Evolutionary conservation across 768 basidiomycete genomes (phyloP).

Genomic region (Auriscalpium orientale): DNA sequence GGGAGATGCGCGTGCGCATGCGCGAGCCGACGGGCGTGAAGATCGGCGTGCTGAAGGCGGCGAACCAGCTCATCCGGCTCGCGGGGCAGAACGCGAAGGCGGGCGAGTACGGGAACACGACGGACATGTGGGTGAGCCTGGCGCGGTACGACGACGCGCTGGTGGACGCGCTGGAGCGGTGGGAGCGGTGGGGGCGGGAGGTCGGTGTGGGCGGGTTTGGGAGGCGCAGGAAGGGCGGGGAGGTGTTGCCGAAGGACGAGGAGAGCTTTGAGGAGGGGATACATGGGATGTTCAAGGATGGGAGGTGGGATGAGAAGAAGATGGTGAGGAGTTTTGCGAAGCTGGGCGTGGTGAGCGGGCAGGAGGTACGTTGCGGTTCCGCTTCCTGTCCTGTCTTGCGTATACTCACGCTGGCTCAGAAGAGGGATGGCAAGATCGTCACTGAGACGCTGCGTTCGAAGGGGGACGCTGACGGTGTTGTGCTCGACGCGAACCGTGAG

Average conservation of each 20-base stretch:
- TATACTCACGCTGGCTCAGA: not conserved
- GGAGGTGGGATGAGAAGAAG: conserved; percentile 64
- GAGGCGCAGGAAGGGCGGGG: conserved; percentile 16
- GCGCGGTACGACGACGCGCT: conserved; percentile 75
- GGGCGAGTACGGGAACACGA: conserved; percentile 24
- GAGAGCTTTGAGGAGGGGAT: conserved; percentile 25
- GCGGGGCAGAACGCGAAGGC: conserved; percentile 2
- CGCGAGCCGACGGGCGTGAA: conserved; percentile 45
- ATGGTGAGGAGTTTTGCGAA: conserved; percentile 74
- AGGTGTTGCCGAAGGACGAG: conserved; percentile 30
- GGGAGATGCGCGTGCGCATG: conserved; percentile 52
- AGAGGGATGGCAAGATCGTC: conserved; percentile 27
- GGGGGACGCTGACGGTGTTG: conserved; percentile 32
- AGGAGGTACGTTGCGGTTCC: conserved; percentile 30
- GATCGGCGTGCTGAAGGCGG: conserved; percentile 46
- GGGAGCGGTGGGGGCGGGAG: conserved; percentile 49
- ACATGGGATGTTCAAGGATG: conserved; percentile 39
- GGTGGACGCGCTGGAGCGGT: conserved; percentile 51
- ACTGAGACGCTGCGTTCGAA: conserved; percentile 40
- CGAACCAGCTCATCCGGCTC: conserved; percentile 43
- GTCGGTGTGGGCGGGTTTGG: not conserved
- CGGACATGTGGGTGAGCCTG: conserved; percentile 60
- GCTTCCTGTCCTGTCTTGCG: conserved; percentile 1
- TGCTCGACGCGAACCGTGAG: conserved; percentile 62
- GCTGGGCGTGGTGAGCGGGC: conserved; percentile 36